A percentile compares a stretch with the other conserved stretches of the same genome.
phyloP scores from a whole-genome alignment of 2,329 filamentous ascomycete genomes.

The Alternaria atra region DNA sequence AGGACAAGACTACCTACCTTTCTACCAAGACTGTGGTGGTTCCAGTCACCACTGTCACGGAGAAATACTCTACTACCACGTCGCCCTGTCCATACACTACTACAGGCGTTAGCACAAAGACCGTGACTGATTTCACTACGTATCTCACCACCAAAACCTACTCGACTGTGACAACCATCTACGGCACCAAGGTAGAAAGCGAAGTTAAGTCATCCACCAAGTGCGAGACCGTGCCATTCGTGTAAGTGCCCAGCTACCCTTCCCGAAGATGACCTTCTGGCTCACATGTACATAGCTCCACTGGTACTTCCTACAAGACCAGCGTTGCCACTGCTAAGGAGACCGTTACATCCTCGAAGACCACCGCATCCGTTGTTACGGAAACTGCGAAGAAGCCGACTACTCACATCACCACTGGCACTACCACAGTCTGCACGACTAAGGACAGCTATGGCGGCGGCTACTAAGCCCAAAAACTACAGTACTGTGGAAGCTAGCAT shows the following conservation, averaged over 20 bases:
- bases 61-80: constrained; percentile 17
- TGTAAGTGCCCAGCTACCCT: constrained; percentile 20
- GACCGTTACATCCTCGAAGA: constrained; percentile 21
- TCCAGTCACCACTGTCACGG: constrained; percentile 25
- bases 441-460: constrained; percentile 14
- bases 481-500: neutral
- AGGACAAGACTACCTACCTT: constrained; percentile 19
- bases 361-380: constrained; percentile 20
- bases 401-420: constrained; percentile 29
- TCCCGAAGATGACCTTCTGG: neutral
- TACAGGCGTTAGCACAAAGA: constrained; percentile 22
- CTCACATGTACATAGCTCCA: constrained; percentile 20
- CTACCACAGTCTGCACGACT: constrained; percentile 31
- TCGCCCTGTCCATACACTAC: constrained; percentile 21
- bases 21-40: constrained; percentile 30
- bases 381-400: constrained; percentile 28
- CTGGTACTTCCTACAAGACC: constrained; percentile 28
- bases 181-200: constrained; percentile 22
- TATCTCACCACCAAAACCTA: constrained; percentile 21
- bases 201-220: constrained; percentile 21
- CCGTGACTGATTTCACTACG: constrained; percentile 8
- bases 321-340: constrained; percentile 21
- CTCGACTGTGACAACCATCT: constrained; percentile 27
- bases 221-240: constrained; percentile 21
- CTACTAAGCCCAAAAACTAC: constrained; percentile 1